Percentiles rank a stretch among this genome's conserved stretches.
Conservation (phyloP, 805 yeast genomes). For the Candida hispaniensis region DNA sequence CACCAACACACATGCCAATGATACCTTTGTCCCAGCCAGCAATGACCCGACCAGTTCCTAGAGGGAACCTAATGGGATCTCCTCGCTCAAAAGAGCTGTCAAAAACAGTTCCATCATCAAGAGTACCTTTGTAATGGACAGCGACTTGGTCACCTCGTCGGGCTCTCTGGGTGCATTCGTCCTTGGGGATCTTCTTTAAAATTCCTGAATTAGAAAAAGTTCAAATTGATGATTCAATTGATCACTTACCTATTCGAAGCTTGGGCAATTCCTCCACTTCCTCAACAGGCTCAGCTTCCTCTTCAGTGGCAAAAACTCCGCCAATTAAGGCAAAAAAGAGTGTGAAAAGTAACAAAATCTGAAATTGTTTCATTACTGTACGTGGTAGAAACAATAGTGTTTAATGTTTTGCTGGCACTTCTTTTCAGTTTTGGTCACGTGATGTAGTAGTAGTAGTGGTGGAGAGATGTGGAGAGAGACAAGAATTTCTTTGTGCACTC, state of each 20-base stretch:
- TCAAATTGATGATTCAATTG: neutral
- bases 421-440: no score
- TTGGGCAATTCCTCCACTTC: conserved; percentile 21
- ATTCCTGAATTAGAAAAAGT: conserved; percentile 32
- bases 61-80: conserved; percentile 54
- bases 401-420: no score
- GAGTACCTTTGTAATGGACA: conserved; percentile 71
- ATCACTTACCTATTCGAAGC: conserved; percentile 23
- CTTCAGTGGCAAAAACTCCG: conserved; percentile 14
- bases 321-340: conserved; percentile 9
- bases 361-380: neutral
- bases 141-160: conserved; percentile 53
- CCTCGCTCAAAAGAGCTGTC: conserved; percentile 62
- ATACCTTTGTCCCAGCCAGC: conserved; percentile 88
- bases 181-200: conserved; percentile 38
- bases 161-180: conserved; percentile 48
- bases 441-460: no score
- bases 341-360: neutral
- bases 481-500: no score
- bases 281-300: no score
- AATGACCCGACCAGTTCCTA: conserved; percentile 75
- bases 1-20: conserved; percentile 78
- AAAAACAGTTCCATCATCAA: conserved; percentile 58
- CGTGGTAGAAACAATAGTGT: no score
- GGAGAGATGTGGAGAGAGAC: no score